Conservation (phyloP, 2,329 filamentous ascomycete species). For the Xylariomycetidae sp. region DNA sequence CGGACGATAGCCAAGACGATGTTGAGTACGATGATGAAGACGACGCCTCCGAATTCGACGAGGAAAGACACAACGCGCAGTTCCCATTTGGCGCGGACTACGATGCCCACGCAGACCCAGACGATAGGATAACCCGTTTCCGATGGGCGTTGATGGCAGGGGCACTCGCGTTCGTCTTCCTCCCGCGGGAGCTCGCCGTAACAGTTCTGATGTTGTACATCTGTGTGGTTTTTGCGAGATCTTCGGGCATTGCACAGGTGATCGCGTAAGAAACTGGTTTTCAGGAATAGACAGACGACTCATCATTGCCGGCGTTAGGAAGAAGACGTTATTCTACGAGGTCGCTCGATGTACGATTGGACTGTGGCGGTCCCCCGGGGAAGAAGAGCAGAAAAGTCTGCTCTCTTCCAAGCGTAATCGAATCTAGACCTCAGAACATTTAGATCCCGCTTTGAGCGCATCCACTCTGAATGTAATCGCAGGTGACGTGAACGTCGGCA, state of each 20-base stretch:
- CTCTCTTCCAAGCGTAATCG: too few relatives aligned
- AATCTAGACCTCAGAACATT: conserved; percentile 5
- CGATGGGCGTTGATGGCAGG: conserved; percentile 23
- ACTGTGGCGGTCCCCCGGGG: too few relatives aligned
- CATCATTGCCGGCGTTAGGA: conserved; percentile 24
- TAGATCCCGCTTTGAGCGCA: too few relatives aligned
- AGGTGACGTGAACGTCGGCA: too few relatives aligned
- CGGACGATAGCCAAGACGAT: conserved; percentile 26
- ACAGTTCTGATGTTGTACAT: conserved; percentile 27
- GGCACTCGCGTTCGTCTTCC: conserved; percentile 22
- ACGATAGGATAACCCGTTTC: conserved; percentile 21
- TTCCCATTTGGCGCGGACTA: background rate
- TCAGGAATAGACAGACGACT: conserved; percentile 22
- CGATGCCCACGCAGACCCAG: conserved; percentile 9
- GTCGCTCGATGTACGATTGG: too few relatives aligned
- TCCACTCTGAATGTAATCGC: too few relatives aligned
- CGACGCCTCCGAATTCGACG: conserved; percentile 26
- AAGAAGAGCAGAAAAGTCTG: too few relatives aligned
- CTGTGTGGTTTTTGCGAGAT: conserved; percentile 22
- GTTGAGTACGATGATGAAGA: conserved; percentile 26
- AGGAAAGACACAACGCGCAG: conserved; percentile 12
- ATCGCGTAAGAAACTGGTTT: conserved; percentile 18
- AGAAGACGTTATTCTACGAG: conserved; percentile 12
- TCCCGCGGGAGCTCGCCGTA: conserved; percentile 24
- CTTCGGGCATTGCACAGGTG: conserved; percentile 19